These are phyloP conservation scores for Populus alba DNA, from an alignment of 345 rosid species.

Conservation along the genomic window DNA sequence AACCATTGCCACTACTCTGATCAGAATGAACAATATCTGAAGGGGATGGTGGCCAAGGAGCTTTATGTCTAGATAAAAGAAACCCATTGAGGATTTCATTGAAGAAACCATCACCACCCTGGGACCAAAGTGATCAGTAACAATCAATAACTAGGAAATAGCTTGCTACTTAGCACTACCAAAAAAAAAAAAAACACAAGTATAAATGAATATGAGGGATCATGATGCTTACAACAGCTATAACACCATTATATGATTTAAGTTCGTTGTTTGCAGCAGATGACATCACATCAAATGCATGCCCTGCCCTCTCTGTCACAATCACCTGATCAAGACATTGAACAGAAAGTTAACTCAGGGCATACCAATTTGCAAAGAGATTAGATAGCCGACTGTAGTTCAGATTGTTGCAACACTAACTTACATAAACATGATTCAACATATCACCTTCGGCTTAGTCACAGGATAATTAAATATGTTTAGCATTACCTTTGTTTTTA, in stretches of 20 bases:
- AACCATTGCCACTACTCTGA: slow-evolving; percentile 36
- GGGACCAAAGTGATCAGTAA: slow-evolving; percentile 20
- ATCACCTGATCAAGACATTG: slow-evolving; percentile 52
- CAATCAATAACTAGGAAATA: slow-evolving; percentile 5
- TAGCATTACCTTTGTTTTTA: slow-evolving; percentile 59
- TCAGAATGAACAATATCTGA: slow-evolving; percentile 43
- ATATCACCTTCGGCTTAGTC: not conserved
- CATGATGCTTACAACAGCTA: slow-evolving; percentile 70
- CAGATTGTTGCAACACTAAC: not conserved
- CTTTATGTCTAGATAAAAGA: slow-evolving; percentile 72
- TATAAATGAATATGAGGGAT: slow-evolving; percentile 6
- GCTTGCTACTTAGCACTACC: not conserved
- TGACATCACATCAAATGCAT: slow-evolving; percentile 76
- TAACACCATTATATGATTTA: slow-evolving; percentile 65
- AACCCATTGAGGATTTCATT: slow-evolving; percentile 85
- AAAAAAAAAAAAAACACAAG: not conserved
- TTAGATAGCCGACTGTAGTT: not conserved
- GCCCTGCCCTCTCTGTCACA: slow-evolving; percentile 78
- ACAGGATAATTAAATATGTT: not conserved
- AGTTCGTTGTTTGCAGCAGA: slow-evolving; percentile 58
- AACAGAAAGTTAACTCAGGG: not conserved
- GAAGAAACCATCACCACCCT: slow-evolving; percentile 99
- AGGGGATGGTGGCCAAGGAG: slow-evolving; percentile 79
- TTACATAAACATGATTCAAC: not conserved
- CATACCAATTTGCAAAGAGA: not conserved